Evolutionary conservation across 495 filamentous ascomycete genomes (phyloP).

Genomic region (Thermochaetoides thermophila): DNA sequence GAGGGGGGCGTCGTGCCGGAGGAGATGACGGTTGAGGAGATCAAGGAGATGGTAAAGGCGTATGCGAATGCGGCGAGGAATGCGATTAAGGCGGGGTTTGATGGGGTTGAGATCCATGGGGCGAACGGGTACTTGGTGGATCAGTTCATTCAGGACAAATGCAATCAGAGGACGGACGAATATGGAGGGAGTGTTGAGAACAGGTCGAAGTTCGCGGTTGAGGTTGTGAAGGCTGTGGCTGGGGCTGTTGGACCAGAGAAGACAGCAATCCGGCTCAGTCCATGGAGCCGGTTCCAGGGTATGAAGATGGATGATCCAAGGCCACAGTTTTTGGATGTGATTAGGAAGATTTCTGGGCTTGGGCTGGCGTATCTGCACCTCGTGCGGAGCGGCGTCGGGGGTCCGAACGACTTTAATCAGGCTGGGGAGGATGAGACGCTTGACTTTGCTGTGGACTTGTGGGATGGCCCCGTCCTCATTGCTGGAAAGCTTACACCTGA

Average conservation of each 20-base stretch:
- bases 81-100: constrained; percentile 56
- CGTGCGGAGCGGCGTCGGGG: constrained; percentile 39
- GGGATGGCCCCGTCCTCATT: constrained; percentile 40
- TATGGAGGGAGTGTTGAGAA: constrained; percentile 66
- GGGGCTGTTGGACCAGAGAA: constrained; percentile 48
- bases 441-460: constrained; percentile 37
- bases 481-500: constrained; percentile 43
- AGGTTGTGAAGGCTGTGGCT: constrained; percentile 46
- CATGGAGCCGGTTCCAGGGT: constrained; percentile 49
- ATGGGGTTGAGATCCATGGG: constrained; percentile 61
- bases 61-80: constrained; percentile 48
- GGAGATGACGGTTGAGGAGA: constrained; percentile 40
- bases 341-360: constrained; percentile 36
- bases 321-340: constrained; percentile 47
- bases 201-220: constrained; percentile 48
- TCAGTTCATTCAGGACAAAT: constrained; percentile 52
- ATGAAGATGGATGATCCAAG: constrained; percentile 52
- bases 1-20: constrained; percentile 26
- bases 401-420: no score
- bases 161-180: constrained; percentile 47
- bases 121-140: constrained; percentile 66
- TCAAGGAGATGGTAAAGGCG: constrained; percentile 37
- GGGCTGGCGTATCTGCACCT: constrained; percentile 53
- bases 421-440: constrained; percentile 35
- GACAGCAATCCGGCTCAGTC: constrained; percentile 48